A percentile compares a stretch with the other conserved stretches of the same genome.
These are phyloP conservation scores for Chalciporus sphaerocephalus DNA, from an alignment of 768 basidiomycete genomes.

Conservation along the genomic window DNA sequence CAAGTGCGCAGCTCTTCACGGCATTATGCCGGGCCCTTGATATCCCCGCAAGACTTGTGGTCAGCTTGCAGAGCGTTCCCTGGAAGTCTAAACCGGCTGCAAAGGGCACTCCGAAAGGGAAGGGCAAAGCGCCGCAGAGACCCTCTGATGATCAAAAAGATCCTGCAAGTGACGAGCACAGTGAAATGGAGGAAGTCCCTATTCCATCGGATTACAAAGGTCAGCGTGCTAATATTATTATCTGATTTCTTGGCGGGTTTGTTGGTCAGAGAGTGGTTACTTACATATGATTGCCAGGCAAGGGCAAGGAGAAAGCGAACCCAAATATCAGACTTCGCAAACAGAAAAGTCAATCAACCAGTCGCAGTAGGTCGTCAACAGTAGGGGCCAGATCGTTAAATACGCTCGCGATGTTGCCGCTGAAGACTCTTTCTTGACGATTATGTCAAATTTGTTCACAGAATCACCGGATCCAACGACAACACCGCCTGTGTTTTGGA, in stretches of 20 bases:
- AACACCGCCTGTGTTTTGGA: slow-evolving; percentile 91
- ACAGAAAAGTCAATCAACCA: slow-evolving; percentile 45
- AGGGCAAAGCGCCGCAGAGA: slow-evolving; percentile 29
- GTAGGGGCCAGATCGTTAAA: slow-evolving; percentile 14
- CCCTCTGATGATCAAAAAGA: slow-evolving; percentile 20
- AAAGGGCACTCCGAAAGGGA: slow-evolving; percentile 38
- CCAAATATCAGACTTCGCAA: slow-evolving; percentile 58
- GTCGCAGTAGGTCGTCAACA: slow-evolving; percentile 33
- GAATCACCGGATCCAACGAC: slow-evolving; percentile 45
- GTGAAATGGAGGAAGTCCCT: slow-evolving; percentile 37
- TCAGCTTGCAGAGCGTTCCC: slow-evolving; percentile 87
- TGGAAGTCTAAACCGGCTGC: slow-evolving; percentile 62
- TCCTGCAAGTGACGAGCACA: slow-evolving; percentile 32
- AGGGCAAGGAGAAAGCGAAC: slow-evolving; percentile 54
- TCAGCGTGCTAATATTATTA: neutral
- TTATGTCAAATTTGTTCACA: slow-evolving; percentile 21
- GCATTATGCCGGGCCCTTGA: slow-evolving; percentile 81
- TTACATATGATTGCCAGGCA: slow-evolving; percentile 35
- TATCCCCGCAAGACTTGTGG: slow-evolving; percentile 82
- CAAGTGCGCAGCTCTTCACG: slow-evolving; percentile 87
- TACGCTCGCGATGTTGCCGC: slow-evolving; percentile 12
- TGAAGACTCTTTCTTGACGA: slow-evolving; percentile 17
- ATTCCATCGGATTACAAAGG: slow-evolving; percentile 34
- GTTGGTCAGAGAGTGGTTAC: slow-evolving; percentile 1
- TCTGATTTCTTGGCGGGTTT: neutral